Conservation (phyloP, 208 protist genomes). For the Crithidia expoeki region DNA sequence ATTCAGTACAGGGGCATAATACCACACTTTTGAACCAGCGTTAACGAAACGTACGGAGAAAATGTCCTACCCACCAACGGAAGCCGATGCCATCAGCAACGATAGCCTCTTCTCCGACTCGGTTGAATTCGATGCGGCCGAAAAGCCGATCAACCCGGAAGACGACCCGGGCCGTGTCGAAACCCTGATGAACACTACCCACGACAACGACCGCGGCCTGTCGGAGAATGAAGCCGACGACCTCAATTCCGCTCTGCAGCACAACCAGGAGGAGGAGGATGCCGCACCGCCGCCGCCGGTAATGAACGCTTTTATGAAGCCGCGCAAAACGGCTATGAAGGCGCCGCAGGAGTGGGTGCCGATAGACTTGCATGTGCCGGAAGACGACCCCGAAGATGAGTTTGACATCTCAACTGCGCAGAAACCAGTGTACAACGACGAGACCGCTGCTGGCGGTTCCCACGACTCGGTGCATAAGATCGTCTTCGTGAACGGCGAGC, state of each 20-base stretch:
- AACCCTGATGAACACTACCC: neutral
- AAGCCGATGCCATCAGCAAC: constrained; percentile 63
- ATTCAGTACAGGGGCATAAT: no score
- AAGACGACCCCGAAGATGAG: constrained; percentile 73
- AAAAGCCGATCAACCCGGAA: constrained; percentile 45
- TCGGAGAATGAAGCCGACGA: constrained; percentile 20
- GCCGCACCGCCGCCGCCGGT: constrained; percentile 27
- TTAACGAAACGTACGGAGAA: constrained; percentile 9
- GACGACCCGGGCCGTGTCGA: constrained; percentile 11
- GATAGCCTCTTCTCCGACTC: constrained; percentile 78
- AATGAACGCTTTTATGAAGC: constrained; percentile 61
- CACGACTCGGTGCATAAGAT: constrained; percentile 18
- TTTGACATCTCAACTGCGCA: constrained; percentile 68
- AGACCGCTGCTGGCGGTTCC: neutral
- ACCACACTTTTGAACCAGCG: no score
- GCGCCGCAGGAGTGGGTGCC: constrained; percentile 49
- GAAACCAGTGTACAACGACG: constrained; percentile 53
- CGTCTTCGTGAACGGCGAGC: constrained; percentile 73
- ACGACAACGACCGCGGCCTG: constrained; percentile 10
- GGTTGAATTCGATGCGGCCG: constrained; percentile 55
- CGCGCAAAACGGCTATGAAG: constrained; percentile 41
- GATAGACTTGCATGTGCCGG: constrained; percentile 42
- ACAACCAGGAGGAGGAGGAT: constrained; percentile 25
- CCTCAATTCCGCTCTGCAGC: constrained; percentile 10
- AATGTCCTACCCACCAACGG: constrained; percentile 67